Percentiles rank a stretch among this genome's conserved stretches.
phyloP scores from a whole-genome alignment of 176 grass and related monocot species.

The Melocanna baccifera region DNA sequence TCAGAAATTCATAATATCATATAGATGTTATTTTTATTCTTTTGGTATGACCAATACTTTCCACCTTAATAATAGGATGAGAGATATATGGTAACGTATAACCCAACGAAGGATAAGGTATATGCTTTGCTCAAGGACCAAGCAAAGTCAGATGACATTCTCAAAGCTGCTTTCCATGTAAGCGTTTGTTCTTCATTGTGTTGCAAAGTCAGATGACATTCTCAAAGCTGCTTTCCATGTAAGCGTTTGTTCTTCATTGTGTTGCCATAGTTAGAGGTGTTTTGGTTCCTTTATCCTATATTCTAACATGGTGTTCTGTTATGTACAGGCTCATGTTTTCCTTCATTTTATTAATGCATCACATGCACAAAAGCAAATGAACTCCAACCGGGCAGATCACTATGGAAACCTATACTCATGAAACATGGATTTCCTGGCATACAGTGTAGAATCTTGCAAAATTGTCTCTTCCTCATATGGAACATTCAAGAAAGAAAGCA shows the following conservation, averaged over 20 bases:
- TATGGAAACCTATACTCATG: too few species aligned
- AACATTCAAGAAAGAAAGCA: too few species aligned
- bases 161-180: too few species aligned
- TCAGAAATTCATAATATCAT: too few species aligned
- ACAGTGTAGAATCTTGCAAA: too few species aligned
- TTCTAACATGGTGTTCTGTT: not conserved
- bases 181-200: not conserved
- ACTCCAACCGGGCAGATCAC: too few species aligned
- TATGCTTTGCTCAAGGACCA: slow-evolving; percentile 99
- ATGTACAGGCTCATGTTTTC: too few species aligned
- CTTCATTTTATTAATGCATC: too few species aligned
- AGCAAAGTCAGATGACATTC: slow-evolving; percentile 48
- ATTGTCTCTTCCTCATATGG: too few species aligned
- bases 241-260: slow-evolving; percentile 29
- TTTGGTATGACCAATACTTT: slow-evolving; percentile 16
- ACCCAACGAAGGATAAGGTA: slow-evolving; percentile 94
- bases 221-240: slow-evolving; percentile 98
- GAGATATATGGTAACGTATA: slow-evolving; percentile 96
- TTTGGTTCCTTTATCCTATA: not conserved
- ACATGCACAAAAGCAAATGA: too few species aligned
- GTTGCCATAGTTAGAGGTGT: not conserved
- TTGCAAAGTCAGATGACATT: slow-evolving; percentile 78
- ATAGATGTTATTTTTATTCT: not conserved
- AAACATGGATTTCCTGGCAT: too few species aligned
- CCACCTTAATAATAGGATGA: slow-evolving; percentile 59